Conservation (phyloP, 2,329 filamentous ascomycete genomes). For the Trichoderma harzianum region DNA sequence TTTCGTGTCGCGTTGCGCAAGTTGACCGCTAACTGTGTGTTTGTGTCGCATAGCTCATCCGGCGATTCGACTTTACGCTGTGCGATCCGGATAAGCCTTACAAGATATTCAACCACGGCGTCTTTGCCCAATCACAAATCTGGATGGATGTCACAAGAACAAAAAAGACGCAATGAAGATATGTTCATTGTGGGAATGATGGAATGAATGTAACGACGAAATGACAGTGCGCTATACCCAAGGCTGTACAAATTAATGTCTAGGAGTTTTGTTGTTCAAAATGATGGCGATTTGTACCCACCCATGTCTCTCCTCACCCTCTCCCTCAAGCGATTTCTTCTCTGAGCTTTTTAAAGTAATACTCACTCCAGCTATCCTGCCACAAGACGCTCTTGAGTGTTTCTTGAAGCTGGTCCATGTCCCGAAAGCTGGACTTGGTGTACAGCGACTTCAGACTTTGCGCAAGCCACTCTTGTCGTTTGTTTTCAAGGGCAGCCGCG, state of each 20-base stretch:
- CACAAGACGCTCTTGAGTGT: not conserved
- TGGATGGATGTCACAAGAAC: not conserved
- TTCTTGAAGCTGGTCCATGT: not conserved
- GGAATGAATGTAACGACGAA: not conserved
- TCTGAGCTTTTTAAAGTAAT: not conserved
- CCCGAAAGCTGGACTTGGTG: not conserved
- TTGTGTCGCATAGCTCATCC: not conserved
- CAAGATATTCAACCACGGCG: slow-evolving; percentile 7
- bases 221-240: not conserved
- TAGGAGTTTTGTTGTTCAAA: not conserved
- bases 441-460: not conserved
- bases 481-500: not conserved
- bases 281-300: not conserved
- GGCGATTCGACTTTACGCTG: slow-evolving; percentile 18
- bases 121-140: not conserved
- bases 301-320: not conserved
- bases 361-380: not conserved
- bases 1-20: not conserved
- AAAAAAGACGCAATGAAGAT: not conserved
- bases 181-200: not conserved
- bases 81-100: slow-evolving; percentile 10
- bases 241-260: not conserved
- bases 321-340: not conserved
- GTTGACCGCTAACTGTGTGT: not conserved
- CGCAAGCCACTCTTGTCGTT: not conserved